Conservation (phyloP, 1,139 yeast genomes). For the Kodamaea fungicola region DNA sequence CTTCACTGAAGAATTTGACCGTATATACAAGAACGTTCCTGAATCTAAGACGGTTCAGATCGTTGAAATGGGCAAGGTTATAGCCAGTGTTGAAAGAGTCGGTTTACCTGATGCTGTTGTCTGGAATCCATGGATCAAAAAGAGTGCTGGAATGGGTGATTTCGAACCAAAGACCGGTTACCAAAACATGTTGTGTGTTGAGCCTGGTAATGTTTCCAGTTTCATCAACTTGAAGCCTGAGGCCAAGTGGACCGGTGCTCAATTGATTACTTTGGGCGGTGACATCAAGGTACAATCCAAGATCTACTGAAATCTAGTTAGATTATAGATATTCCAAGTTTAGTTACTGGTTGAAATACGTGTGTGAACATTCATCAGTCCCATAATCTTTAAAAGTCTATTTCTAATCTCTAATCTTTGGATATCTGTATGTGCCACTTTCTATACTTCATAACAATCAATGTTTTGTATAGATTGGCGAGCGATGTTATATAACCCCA, state of each 20-base stretch:
- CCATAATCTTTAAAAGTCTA: no score
- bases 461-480: no score
- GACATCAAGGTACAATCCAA: slow-evolving; percentile 44
- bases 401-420: no score
- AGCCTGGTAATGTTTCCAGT: slow-evolving; percentile 82
- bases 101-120: slow-evolving; percentile 87
- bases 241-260: slow-evolving; percentile 60
- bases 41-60: slow-evolving; percentile 57
- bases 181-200: slow-evolving; percentile 86
- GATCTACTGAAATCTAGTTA: slow-evolving; percentile 22
- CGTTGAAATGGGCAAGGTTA: slow-evolving; percentile 65
- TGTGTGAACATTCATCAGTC: no score
- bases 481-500: no score
- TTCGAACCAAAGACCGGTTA: slow-evolving; percentile 83
- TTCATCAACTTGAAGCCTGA: slow-evolving; percentile 64
- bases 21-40: slow-evolving; percentile 68
- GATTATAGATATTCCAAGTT: no score
- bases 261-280: slow-evolving; percentile 35
- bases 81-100: slow-evolving; percentile 60
- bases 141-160: slow-evolving; percentile 77
- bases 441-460: no score
- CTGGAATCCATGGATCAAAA: slow-evolving; percentile 96
- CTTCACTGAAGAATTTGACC: slow-evolving; percentile 77
- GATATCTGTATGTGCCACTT: no score
- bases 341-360: no score